A percentile compares a stretch with the other conserved stretches of the same genome.
phyloP scores from a whole-genome alignment of 257 asterid genomes.

The Paulownia fortunei region DNA sequence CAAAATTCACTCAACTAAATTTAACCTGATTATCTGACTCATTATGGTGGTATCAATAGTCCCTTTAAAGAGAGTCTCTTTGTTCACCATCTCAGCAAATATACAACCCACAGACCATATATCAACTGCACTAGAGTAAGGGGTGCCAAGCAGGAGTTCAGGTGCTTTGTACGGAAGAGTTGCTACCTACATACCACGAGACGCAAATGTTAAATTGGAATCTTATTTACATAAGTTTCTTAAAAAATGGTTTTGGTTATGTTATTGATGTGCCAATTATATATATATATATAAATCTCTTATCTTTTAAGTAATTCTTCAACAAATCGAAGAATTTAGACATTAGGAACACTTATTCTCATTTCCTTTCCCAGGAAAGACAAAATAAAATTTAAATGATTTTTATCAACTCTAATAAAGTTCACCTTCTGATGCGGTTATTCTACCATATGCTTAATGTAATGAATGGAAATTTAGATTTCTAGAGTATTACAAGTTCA shows the following conservation, averaged over 20 bases:
- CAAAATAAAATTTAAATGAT: background rate
- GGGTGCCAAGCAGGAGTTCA: slow-evolving; percentile 1
- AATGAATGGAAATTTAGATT: too few relatives aligned
- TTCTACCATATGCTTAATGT: too few relatives aligned
- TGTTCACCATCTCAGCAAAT: slow-evolving; percentile 18
- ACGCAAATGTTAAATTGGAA: background rate
- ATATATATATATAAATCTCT: too few relatives aligned
- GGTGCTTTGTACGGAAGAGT: slow-evolving; percentile 18
- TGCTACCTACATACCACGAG: slow-evolving; percentile 13
- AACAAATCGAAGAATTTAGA: background rate
- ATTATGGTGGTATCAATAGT: background rate
- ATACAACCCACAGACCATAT: slow-evolving; percentile 28
- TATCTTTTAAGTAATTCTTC: background rate
- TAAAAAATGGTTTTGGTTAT: background rate
- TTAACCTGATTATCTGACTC: slow-evolving; percentile 13
- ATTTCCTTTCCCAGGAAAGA: background rate
- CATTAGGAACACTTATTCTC: background rate
- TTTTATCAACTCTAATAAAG: too few relatives aligned
- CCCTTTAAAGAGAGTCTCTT: background rate
- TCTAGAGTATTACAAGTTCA: too few relatives aligned
- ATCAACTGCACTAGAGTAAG: slow-evolving; percentile 12
- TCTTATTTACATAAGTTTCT: background rate
- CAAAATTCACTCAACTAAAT: background rate
- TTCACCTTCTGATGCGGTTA: too few relatives aligned
- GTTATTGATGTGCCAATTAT: background rate